These are phyloP conservation scores for Terfezia claveryi DNA, from an alignment of 495 filamentous ascomycete species.

Conservation along the genomic window DNA sequence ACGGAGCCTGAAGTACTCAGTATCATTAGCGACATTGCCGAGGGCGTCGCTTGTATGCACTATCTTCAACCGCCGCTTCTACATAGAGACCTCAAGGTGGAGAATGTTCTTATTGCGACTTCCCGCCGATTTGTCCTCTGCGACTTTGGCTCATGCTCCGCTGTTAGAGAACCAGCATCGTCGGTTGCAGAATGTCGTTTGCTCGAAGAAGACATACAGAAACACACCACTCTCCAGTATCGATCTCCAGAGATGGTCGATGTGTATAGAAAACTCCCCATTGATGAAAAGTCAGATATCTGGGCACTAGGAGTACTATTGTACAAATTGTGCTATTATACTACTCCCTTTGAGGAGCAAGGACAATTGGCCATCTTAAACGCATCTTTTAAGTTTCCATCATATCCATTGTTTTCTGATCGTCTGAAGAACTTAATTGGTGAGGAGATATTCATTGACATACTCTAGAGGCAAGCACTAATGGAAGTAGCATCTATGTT, in stretches of 20 bases:
- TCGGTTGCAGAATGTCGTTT: conserved; percentile 67
- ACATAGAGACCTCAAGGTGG: conserved; percentile 90
- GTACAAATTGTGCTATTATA: conserved; percentile 98
- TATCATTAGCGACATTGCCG: conserved; percentile 86
- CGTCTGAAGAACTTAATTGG: conserved; percentile 77
- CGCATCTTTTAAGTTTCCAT: conserved; percentile 80
- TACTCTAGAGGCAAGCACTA: conserved; percentile 3
- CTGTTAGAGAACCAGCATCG: conserved; percentile 62
- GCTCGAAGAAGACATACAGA: conserved; percentile 92
- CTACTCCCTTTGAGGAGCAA: conserved; percentile 92
- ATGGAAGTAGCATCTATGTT: conserved; percentile 56
- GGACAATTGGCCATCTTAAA: conserved; percentile 97
- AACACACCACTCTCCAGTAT: conserved; percentile 92
- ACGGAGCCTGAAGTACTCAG: conserved; percentile 94
- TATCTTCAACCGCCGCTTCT: conserved; percentile 86
- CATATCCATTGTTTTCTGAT: conserved; percentile 73
- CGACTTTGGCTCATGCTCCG: conserved; percentile 86
- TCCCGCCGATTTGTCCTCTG: conserved; percentile 69
- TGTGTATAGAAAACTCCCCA: conserved; percentile 85
- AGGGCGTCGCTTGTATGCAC: conserved; percentile 97
- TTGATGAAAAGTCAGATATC: conserved; percentile 97
- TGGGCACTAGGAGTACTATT: conserved; percentile 91
- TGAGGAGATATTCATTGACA: conserved; percentile 24
- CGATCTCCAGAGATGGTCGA: conserved; percentile 97
- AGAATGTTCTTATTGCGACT: conserved; percentile 82